Percentiles rank a stretch among this genome's conserved stretches.
phyloP scores from a whole-genome alignment of 148 eudicot genomes.

The Persicaria tinctoria region DNA sequence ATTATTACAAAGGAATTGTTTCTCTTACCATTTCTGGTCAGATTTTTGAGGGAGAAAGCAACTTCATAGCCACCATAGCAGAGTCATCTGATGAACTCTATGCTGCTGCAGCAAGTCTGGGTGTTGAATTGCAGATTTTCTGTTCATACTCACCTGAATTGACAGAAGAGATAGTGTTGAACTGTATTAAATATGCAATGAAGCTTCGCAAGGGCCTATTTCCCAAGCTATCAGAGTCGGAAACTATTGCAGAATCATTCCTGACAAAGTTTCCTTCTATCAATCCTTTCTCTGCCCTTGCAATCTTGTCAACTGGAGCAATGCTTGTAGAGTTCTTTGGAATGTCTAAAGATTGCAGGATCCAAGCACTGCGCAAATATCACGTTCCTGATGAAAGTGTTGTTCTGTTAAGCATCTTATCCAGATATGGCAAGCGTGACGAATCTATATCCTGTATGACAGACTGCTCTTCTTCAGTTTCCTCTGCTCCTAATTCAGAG shows the following conservation, averaged over 20 bases:
- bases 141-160: conserved; percentile 62
- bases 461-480: conserved; percentile 85
- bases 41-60: conserved; percentile 89
- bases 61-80: conserved; percentile 55
- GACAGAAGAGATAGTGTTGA: conserved; percentile 78
- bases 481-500: conserved; percentile 66
- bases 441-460: conserved; percentile 80
- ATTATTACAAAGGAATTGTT: not conserved
- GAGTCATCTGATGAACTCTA: conserved; percentile 94
- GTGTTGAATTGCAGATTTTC: conserved; percentile 70
- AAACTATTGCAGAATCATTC: conserved; percentile 82
- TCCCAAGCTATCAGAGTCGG: conserved; percentile 76
- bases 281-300: conserved; percentile 93
- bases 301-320: conserved; percentile 58
- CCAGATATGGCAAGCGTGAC: conserved; percentile 78
- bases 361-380: conserved; percentile 45
- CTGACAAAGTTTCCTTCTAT: conserved; percentile 77
- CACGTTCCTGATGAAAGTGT: conserved; percentile 67
- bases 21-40: conserved; percentile 17
- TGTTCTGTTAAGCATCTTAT: conserved; percentile 42
- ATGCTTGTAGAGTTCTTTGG: conserved; percentile 56
- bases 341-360: conserved; percentile 48
- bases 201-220: conserved; percentile 35
- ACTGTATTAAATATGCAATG: conserved; percentile 39
- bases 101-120: conserved; percentile 85